Conservation (phyloP, 495 filamentous ascomycete genomes). For the Ramalina peruviana region DNA sequence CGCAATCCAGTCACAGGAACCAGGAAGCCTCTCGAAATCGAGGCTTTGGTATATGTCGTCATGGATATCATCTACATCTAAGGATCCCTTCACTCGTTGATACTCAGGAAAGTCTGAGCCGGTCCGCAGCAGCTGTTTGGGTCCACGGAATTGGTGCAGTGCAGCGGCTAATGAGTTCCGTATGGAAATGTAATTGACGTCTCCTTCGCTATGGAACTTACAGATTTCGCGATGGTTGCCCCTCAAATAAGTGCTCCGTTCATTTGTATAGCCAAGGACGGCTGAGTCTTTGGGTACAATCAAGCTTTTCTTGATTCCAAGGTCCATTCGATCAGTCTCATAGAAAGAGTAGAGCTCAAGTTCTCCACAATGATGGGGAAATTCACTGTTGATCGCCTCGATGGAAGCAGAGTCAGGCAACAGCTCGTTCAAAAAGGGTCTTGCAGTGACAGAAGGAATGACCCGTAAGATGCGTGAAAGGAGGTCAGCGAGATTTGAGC, state of each 20-base stretch:
- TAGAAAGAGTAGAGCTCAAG: slow-evolving; percentile 25
- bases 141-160: slow-evolving; percentile 2
- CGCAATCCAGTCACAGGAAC: slow-evolving; percentile 23
- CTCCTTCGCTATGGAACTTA: slow-evolving; percentile 25
- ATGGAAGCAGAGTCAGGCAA: slow-evolving; percentile 15
- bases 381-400: slow-evolving; percentile 23
- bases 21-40: slow-evolving; percentile 19
- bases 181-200: slow-evolving; percentile 28
- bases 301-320: slow-evolving; percentile 11
- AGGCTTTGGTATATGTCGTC: slow-evolving; percentile 24
- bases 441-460: neutral
- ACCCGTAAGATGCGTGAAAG: slow-evolving; percentile 27
- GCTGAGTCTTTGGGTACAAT: slow-evolving; percentile 31
- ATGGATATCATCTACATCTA: slow-evolving; percentile 16
- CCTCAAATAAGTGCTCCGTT: slow-evolving; percentile 24
- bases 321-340: slow-evolving; percentile 21
- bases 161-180: slow-evolving; percentile 23
- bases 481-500: slow-evolving; percentile 31
- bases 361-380: slow-evolving; percentile 13
- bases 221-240: slow-evolving; percentile 34
- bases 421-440: slow-evolving; percentile 17
- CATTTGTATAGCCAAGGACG: slow-evolving; percentile 27
- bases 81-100: slow-evolving; percentile 3
- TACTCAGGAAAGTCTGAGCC: neutral
- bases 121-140: neutral